phyloP scores from a whole-genome alignment of 768 basidiomycete genomes.

The Nevesoporus exiguus region DNA sequence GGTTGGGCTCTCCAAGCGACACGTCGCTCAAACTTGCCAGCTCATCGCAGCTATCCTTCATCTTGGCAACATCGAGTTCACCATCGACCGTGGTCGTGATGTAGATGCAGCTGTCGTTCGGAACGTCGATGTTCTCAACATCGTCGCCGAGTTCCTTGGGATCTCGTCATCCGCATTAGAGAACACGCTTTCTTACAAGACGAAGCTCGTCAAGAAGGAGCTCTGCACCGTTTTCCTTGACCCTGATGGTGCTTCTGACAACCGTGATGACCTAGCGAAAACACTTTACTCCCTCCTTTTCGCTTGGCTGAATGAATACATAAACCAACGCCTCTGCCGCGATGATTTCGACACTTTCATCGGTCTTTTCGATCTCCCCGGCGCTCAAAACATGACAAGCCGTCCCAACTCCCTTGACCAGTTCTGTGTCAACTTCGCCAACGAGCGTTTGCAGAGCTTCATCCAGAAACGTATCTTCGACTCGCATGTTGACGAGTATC shows the following conservation, averaged over 20 bases:
- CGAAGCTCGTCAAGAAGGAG: slow-evolving; percentile 91
- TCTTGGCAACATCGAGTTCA: slow-evolving; percentile 93
- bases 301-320: slow-evolving; percentile 93
- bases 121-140: slow-evolving; percentile 75
- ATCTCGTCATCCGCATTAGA: slow-evolving; percentile 72
- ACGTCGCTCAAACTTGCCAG: slow-evolving; percentile 94
- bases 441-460: slow-evolving; percentile 86
- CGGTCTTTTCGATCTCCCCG: slow-evolving; percentile 91
- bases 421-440: slow-evolving; percentile 94
- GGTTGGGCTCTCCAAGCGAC: slow-evolving; percentile 89
- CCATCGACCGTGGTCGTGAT: slow-evolving; percentile 74
- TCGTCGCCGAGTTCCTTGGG: slow-evolving; percentile 90
- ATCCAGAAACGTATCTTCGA: slow-evolving; percentile 68
- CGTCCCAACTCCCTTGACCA: slow-evolving; percentile 93
- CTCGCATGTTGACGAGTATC: slow-evolving; percentile 77
- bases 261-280: slow-evolving; percentile 91
- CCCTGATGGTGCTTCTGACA: slow-evolving; percentile 87
- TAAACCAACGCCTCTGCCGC: slow-evolving; percentile 92
- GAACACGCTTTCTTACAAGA: slow-evolving; percentile 82
- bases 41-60: slow-evolving; percentile 94
- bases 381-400: slow-evolving; percentile 85
- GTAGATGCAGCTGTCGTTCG: slow-evolving; percentile 92
- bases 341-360: slow-evolving; percentile 93
- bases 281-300: slow-evolving; percentile 93
- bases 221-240: slow-evolving; percentile 97